Evolutionary conservation across 805 yeast species (phyloP).

Genomic region (Zygotorulaspora danielsina): DNA sequence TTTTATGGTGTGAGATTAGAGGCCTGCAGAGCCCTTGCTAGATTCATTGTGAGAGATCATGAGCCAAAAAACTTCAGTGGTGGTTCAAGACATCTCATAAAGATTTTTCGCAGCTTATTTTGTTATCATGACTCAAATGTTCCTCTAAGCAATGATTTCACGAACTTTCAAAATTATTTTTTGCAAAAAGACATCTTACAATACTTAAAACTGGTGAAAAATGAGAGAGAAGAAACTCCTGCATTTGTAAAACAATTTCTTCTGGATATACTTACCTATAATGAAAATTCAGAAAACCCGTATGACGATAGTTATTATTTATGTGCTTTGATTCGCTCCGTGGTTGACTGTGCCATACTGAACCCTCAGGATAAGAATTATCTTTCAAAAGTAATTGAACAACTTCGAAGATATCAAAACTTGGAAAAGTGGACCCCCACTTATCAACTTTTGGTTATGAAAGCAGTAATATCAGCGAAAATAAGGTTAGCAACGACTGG

Average conservation of each 20-base stretch:
- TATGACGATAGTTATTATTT: conserved; percentile 72
- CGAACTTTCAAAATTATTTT: conserved; percentile 62
- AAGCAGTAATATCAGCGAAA: conserved; percentile 57
- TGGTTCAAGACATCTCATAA: conserved; percentile 69
- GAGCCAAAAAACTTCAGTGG: conserved; percentile 25
- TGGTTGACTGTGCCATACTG: conserved; percentile 41
- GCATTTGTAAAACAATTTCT: conserved; percentile 55
- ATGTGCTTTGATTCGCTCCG: conserved; percentile 50
- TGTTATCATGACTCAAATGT: conserved; percentile 65
- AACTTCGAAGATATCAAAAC: conserved; percentile 68
- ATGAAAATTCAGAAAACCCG: conserved; percentile 76
- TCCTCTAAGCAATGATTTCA: conserved; percentile 79
- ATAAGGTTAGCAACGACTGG: conserved; percentile 56
- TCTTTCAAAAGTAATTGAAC: conserved; percentile 50
- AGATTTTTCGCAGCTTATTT: conserved; percentile 61
- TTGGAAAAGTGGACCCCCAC: conserved; percentile 88
- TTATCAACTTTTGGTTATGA: conserved; percentile 42
- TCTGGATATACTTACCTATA: conserved; percentile 69
- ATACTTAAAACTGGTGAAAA: conserved; percentile 56
- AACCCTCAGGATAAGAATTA: conserved; percentile 38
- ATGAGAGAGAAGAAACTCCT: conserved; percentile 61
- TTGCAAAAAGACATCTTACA: conserved; percentile 64
- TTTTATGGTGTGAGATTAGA: conserved; percentile 85
- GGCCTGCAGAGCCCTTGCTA: conserved; percentile 76
- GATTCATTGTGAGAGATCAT: conserved; percentile 46